phyloP scores from a whole-genome alignment of 1,284 basidiomycete genomes.

The Tilletia setariae region DNA sequence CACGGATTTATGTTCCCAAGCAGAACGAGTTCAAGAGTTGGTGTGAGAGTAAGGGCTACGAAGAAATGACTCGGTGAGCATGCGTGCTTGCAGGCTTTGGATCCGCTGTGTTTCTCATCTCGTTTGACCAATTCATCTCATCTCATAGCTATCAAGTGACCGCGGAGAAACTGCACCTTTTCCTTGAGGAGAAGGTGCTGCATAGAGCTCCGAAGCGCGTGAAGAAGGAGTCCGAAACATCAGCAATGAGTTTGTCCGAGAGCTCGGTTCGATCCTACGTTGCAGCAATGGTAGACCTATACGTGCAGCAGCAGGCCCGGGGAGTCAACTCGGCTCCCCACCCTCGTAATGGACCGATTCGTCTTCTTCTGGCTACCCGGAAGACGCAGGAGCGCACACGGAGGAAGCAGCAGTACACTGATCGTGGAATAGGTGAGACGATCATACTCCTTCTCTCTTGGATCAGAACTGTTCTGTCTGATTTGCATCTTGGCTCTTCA shows the following conservation, averaged over 20 bases:
- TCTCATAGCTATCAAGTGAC: not conserved
- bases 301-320: not conserved
- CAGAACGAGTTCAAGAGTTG: not conserved
- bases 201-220: not conserved
- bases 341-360: not conserved
- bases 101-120: not conserved
- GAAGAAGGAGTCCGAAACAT: not conserved
- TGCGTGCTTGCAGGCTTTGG: not conserved
- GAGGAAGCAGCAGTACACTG: not conserved
- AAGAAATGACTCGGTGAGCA: constrained; percentile 8
- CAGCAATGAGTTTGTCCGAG: not conserved
- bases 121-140: not conserved
- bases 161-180: not conserved
- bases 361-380: not conserved
- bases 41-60: not conserved
- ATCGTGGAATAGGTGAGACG: not conserved
- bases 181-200: not conserved
- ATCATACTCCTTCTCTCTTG: not conserved
- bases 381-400: not conserved
- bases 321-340: not conserved
- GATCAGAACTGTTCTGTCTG: no score
- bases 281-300: not conserved
- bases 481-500: no score
- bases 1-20: not conserved
- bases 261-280: not conserved